Evolutionary conservation across 805 yeast genomes (phyloP).

Genomic region (Komagataella pseudopastoris): DNA sequence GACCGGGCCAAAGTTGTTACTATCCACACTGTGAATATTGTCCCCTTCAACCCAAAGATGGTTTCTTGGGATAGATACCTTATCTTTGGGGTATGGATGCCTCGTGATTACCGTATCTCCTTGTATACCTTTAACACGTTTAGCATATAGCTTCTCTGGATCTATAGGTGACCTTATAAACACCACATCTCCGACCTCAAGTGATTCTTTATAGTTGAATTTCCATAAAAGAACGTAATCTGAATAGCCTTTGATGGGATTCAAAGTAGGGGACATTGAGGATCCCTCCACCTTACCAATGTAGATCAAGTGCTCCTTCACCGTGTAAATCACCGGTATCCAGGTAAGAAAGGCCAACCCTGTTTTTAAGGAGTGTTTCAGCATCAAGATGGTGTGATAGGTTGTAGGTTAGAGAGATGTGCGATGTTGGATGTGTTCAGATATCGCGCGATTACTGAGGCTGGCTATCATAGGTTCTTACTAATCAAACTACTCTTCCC

Average conservation of each 20-base stretch:
- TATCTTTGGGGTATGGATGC: conserved; percentile 50
- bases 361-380: conserved; percentile 15
- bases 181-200: conserved; percentile 57
- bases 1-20: conserved; percentile 81
- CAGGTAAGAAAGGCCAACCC: conserved; percentile 38
- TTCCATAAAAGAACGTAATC: conserved; percentile 66
- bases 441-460: background rate
- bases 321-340: conserved; percentile 67
- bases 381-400: background rate
- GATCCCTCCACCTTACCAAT: conserved; percentile 65
- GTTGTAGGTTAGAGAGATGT: background rate
- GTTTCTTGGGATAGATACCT: conserved; percentile 54
- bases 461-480: background rate
- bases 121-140: conserved; percentile 63
- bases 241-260: conserved; percentile 41
- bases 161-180: conserved; percentile 71
- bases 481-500: background rate
- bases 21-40: conserved; percentile 71
- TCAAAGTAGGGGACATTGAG: conserved; percentile 84
- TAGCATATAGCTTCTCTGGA: conserved; percentile 64
- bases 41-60: conserved; percentile 97
- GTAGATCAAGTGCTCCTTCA: conserved; percentile 59
- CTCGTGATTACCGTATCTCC: conserved; percentile 59
- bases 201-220: conserved; percentile 32
- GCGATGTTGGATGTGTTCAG: background rate